Evolutionary conservation across 192 early-diverging fungal species (phyloP).

Genomic region (Entrophospora sp.): DNA sequence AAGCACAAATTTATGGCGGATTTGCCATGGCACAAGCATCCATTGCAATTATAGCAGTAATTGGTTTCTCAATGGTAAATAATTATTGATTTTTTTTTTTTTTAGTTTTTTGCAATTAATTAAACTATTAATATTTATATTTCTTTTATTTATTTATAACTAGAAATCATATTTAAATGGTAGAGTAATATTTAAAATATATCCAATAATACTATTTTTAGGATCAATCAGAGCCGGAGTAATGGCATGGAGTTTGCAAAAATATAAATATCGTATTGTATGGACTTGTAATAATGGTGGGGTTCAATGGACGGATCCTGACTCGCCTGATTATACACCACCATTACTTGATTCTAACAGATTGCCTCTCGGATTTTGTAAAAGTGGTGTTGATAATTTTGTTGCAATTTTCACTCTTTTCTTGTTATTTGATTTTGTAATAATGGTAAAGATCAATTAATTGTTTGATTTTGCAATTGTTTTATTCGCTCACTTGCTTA

Average conservation of each 20-base stretch:
- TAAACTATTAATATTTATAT: neutral
- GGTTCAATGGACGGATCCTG: neutral
- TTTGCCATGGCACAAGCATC: slow-evolving; percentile 8
- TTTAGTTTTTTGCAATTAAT: neutral
- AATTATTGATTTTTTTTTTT: neutral
- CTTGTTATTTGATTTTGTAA: slow-evolving; percentile 3
- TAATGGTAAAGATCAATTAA: slow-evolving; percentile 7
- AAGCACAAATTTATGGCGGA: slow-evolving; percentile 14
- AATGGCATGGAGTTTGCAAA: slow-evolving; percentile 10
- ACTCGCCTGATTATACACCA: neutral
- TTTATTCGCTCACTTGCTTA: neutral
- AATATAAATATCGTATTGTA: neutral
- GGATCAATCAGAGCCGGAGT: neutral
- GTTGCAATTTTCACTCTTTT: neutral
- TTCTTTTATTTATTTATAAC: neutral
- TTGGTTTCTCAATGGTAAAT: neutral
- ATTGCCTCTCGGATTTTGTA: slow-evolving; percentile 3
- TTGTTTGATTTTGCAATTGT: neutral
- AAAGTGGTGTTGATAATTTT: neutral
- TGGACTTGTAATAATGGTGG: slow-evolving; percentile 10
- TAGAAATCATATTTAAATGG: neutral
- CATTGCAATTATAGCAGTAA: neutral
- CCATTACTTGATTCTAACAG: neutral
- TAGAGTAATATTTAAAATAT: neutral
- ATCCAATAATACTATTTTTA: slow-evolving; percentile 1